Evolutionary conservation across 371 early-diverging fungal species (phyloP), one percentile per base, ranked within the genome.

Genomic region (Globomyces sp.): DNA sequence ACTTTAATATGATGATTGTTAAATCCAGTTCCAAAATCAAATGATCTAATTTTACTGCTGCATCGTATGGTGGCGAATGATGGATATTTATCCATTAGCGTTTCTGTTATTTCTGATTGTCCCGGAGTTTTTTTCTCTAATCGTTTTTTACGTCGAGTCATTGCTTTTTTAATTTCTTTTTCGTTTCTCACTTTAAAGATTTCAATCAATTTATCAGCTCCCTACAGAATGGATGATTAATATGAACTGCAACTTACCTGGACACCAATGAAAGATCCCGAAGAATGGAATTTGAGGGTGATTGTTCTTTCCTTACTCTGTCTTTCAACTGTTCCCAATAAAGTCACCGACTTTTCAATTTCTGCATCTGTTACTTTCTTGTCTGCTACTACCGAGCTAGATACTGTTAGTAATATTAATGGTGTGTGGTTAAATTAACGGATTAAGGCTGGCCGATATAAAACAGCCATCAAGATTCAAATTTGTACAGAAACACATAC

Each of bases 291-390:
- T 64, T 75, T 69, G 44, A 95, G 76, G 37, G 79, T 89, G 8
- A 85, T 80, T 4, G 92, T 85, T 53, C 96, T 89, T 64, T 94
- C 92, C 60, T 88, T 89, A 65, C 92, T 86, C 48, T 89, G 84
- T 39, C 93, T 87, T 52, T 86, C 86, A 11, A 97, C 74, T 40
- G 85, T 76, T n/a, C 95, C 95, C 65, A 86, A 85, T 47, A 80
- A 69, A 5, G 77, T 80, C 40, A 92, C 83, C 24, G 89, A 87
- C 58, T 84, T 86, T 61, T 13, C 37, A 55, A 45, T 47, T 63
- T 69, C 52, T 63, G 40, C 45, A 44, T 9, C 39, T 10, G 42
- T 46, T 57, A 24, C 24, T 24, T 24, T 24, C 24, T 24, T 24
- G 24, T 24, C 24, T 24, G 24, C 24, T 24, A 24, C 24, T 24